These are phyloP conservation scores for Rhodotorula sp. DNA, from an alignment of 1,284 basidiomycete species.

Conservation along the genomic window DNA sequence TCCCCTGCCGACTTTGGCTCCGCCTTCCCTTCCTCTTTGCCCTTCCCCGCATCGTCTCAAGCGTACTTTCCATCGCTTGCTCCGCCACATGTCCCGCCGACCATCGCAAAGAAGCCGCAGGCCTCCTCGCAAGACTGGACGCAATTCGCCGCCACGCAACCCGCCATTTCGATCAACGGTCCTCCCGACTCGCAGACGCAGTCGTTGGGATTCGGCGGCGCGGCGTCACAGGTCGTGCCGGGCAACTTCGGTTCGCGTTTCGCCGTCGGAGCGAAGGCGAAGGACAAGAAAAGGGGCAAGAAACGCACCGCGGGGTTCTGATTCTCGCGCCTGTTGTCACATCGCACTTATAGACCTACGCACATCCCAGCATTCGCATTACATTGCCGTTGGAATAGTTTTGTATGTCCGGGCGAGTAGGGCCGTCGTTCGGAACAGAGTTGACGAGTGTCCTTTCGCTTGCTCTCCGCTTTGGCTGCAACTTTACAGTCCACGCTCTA, in stretches of 20 bases:
- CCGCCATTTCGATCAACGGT: slow-evolving; percentile 16
- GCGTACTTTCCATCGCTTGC: slow-evolving; percentile 16
- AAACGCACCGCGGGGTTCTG: slow-evolving; percentile 73
- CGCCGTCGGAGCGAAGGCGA: slow-evolving; percentile 48
- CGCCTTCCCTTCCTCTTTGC: slow-evolving; percentile 10
- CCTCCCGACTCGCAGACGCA: not conserved
- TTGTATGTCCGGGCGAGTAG: too few relatives aligned
- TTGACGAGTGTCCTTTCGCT: not conserved
- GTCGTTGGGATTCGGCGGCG: not conserved
- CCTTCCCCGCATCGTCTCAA: slow-evolving; percentile 4
- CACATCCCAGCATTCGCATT: not conserved
- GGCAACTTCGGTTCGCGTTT: slow-evolving; percentile 66
- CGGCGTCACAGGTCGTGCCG: slow-evolving; percentile 61
- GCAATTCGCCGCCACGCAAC: slow-evolving; percentile 18
- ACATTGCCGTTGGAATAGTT: not conserved
- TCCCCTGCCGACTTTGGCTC: not conserved
- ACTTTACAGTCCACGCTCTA: not conserved
- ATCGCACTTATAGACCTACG: too few relatives aligned
- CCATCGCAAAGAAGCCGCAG: not conserved
- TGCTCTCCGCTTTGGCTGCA: not conserved
- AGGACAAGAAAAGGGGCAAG: slow-evolving; percentile 58
- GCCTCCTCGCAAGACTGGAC: slow-evolving; percentile 10
- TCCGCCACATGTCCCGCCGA: not conserved
- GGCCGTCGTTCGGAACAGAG: not conserved
- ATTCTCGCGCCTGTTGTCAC: not conserved